Evolutionary conservation across 2,329 filamentous ascomycete genomes (phyloP), one percentile per base, ranked within the genome.

Genomic region (Diatrype stigma): DNA sequence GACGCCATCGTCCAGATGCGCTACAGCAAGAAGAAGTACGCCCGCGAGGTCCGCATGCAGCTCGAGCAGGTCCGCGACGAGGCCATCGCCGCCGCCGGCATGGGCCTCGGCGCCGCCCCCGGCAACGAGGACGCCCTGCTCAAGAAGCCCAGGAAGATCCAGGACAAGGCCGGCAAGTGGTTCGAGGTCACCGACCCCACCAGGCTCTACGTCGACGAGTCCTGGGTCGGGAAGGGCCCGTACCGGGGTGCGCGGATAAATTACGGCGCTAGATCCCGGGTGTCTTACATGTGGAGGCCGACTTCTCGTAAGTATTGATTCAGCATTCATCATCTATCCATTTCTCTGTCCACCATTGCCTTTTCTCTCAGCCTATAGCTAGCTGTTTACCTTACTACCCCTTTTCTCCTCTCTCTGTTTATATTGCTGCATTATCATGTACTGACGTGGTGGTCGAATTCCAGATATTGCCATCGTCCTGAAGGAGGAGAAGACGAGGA

Each of bases 1-100:
- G 92, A 99, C 34, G 94, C 94, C 14, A 89, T 97, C 59, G 73
- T 89, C 49, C 94, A 99, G 77, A 96, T 99, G 90, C 83, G 86
- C 50, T 97, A 93, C 75, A 93, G 87, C 69, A 90, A 90, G 77
- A 99, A 99, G 82, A 93, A 91, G 75, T 88, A 87, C 56, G 89
- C 93, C 6, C 77, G 82, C 59, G 90, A 96, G 63, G 83, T 97
- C 26, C 75, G 81, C 60, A 85, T 84, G 64, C 89, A 94, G 65
- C 75, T 99, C 17, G 83, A 94, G 65, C 80, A 89, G 62, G 92
- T 93, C 1, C 82, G 87, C 51, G 89, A 96, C 65, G 75, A 86
- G 63, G 94, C 94, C 34, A 77, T 96, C 58, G 88, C 88, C 16
- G 80, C 80, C 61, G 80, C 86, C 37, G 91, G 90, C 12, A 97